Base-by-base conservation (phyloP, 176 grass and related monocot genomes). In the Guadua angustifolia region DNA sequence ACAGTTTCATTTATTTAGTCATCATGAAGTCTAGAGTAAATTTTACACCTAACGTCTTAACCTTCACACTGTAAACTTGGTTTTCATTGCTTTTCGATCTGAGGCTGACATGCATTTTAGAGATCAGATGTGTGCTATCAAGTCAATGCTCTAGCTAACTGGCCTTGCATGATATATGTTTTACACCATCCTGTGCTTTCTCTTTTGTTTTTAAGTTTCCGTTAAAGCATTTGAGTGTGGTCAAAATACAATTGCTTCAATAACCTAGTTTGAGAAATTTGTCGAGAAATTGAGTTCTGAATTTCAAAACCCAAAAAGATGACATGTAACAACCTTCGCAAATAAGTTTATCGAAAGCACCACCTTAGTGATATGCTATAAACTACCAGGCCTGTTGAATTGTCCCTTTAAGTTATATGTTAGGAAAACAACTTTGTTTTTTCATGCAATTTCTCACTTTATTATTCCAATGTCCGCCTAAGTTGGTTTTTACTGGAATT, bases 341-440 rank as follows among this genome's bases (percentile, higher is more conserved):
- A 73, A 84, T 24, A 70, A 52, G 43, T 71, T 78, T 66, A 19
- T 55, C 53, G 19, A 79, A 42, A 71, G 49, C 49, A 68, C 9
- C 26, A 24, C 14, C n/a, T n/a, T 56, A 65, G 18, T 19, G 24
- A 74, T 49, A 10, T 66, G 78, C 60, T 81, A 24, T 39, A 60
- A 75, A 76, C 32, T 76, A 66, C 52, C 29, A n/a, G 40, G 35
- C 36, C 79, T 82, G 39, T 58, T 82, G 53, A 82, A 55, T 40
- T 82, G 39, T 1, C 4, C 29, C 51, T 12, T 51, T 45, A 58
- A 73, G 7, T 25, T 47, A 57, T 58, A 9, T 1, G 12, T 59
- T 39, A 49, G 53, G 42, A 75, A 82, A 69, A 78, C 16, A 25
- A 68, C 38, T 81, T 58, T 29, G 22, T 39, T 82, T 66, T 1